A percentile compares a stretch with the other conserved stretches of the same genome.
Conservation (phyloP, 306 rosid genomes). For the Rosa multiflora region DNA sequence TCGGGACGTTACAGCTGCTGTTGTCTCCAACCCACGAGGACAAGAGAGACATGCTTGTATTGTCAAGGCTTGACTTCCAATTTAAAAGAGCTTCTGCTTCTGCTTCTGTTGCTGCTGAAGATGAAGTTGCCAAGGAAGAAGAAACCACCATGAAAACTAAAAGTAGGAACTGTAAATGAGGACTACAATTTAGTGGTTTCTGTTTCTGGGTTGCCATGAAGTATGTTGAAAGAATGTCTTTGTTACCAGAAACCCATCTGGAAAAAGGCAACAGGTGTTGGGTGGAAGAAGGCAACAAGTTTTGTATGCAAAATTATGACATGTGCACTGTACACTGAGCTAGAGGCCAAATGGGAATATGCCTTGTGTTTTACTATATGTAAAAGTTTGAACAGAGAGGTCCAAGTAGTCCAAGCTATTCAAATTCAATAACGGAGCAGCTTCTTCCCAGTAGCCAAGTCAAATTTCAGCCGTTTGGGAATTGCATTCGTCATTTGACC, state of each 20-base stretch:
- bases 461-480: not conserved
- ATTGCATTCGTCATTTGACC: not conserved
- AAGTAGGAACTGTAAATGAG: not conserved
- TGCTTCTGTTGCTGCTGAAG: not conserved
- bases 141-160: not conserved
- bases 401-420: no score
- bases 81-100: conserved; percentile 25
- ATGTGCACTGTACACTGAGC: not conserved
- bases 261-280: no score
- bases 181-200: not conserved
- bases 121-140: not conserved
- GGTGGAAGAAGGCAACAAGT: not conserved
- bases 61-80: conserved; percentile 24
- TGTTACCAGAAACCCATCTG: not conserved
- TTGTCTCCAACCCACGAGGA: conserved; percentile 28
- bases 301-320: no score
- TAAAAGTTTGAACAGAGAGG: no score
- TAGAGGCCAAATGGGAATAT: not conserved
- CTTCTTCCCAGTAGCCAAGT: no score
- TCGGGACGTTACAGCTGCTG: not conserved
- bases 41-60: not conserved
- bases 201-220: conserved; percentile 7
- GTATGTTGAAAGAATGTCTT: not conserved
- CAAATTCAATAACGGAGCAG: no score
- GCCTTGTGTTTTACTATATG: no score